Base-by-base conservation (phyloP, 805 yeast species). In the Schizosaccharomyces lindneri region DNA sequence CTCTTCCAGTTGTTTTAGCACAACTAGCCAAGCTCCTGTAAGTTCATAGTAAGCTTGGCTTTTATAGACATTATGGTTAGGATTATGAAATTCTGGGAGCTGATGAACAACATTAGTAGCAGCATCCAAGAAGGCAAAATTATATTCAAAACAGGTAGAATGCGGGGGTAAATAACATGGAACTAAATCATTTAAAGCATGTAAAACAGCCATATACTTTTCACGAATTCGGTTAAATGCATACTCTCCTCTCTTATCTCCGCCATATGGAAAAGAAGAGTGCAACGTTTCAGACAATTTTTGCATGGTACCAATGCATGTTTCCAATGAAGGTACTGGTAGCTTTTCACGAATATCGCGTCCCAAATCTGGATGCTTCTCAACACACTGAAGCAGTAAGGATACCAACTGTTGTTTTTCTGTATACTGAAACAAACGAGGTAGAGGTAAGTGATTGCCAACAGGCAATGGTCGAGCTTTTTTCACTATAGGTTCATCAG, bases 181-280 rank as follows among this genome's bases (percentile, higher is more conserved):
- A 4, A 85, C 81, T 69, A 83, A 86, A 70, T 87, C 95, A 19
- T 85, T 79, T 62, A 87, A 73, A 27, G 86, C 81, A 64, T 76
- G 75, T 63, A 85, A 77, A 66, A 87, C 85, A 65, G 84, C 93
- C 63, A 79, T 78, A 64, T 85, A 77, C 63, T 74, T 71, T 5
- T 84, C 79, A 67, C 84, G 81, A 46, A 87, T 85, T 62, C 95
- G 75, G 63, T 84, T 71, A 69, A 80, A 87, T 4, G 89, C 81
- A 68, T 87, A 87, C 70, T 87, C 95, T 59, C 84, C 79, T 46
- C 78, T 75, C 9, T 77, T 75, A 66, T 85, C 88, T 64, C 86
- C 87, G 65, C 82, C 82, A 70, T 84, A 86, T 0, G 95, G 95
- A 65, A 87, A 71, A 63, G 77, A 75, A 9, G 70, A 69, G 24